Base-by-base conservation (phyloP, 2,329 filamentous ascomycete genomes). In the Nectriaceae sp. region DNA sequence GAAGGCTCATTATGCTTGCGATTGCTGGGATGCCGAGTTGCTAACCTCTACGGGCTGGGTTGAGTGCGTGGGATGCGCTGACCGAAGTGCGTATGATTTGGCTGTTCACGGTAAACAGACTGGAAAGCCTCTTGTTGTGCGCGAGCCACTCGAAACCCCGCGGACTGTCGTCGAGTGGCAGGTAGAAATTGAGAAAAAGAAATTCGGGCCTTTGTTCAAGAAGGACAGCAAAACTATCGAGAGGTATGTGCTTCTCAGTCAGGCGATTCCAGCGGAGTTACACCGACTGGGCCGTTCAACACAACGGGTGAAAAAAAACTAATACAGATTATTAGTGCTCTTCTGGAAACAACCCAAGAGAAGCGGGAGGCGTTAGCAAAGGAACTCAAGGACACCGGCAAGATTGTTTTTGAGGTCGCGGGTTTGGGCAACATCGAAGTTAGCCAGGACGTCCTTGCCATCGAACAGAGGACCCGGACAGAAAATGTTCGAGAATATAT, bases 1-100 rank as follows among this genome's bases (percentile, higher is more conserved):
- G 65, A 83, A 83, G 79, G 81, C 94, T 15, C 94, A 99, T 73
- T 99, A 99, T 68, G 94, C 94, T 40, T 82, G 86, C 47, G 94
- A 99, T 75, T 99, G 94, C 76, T 97, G 94, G 94, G 94, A 99
- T 71, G 93, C 91, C 13, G 94, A 99, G 71, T 77, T 99, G 46
- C 78, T 88, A 54, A 97, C 90, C 49, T 92, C 88, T 53, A 92
- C 92, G 64, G 94, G 94, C 68, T 99, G 94, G 94, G 89, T 97
- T 55, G 94, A 99, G 77, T 97, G 93, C 70, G 93, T 97, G 64
- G 94, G 94, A 54, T 97, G 94, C 70, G 94, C 94, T 52, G 93
- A 97, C 69, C 85, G 94, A 63, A 96, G 89, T 67, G 94, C 94
- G 18, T 99, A 96, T 70, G 94, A 99, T 72, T 71, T 97, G 68